Base-by-base conservation (phyloP, 2,329 filamentous ascomycete species). In the Elsinoe fawcettii region DNA sequence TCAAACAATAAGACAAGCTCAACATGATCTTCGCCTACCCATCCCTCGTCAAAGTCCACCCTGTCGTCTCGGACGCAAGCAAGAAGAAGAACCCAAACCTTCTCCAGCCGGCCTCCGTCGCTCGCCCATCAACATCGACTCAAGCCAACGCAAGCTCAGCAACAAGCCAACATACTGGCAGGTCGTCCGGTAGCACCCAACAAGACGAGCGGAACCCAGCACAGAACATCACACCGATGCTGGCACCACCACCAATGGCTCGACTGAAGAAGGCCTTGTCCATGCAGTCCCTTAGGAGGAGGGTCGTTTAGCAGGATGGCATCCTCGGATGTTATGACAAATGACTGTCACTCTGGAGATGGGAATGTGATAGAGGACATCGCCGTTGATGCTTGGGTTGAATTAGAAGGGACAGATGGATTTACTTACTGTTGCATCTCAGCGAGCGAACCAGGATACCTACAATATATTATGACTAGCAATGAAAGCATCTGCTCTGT, bases 11-110 rank as follows among this genome's bases (percentile, higher is more conserved):
- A n/a, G 14, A 37, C 34, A 37, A 37, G 34, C 11, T 37, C 34
- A 37, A 12, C 18, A 46, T 46, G 41, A 22, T 53, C 49, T 37
- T 53, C 49, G 49, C 49, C 30, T 23, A 18, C 20, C 49, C 49
- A n/a, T 16, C 30, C 11, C 49, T 53, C 30, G 22, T 37, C 30
- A 18, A n/a, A n/a, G 49, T 53, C 49, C 30, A 37, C 32, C 49
- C 49, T 12, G 49, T 53, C n/a, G 32, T 23, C 20, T 36, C 27
- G n/a, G 30, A 12, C 30, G 30, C 23, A n/a, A 20, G 12, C 27
- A 53, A 53, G 32, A 37, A 27, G 30, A 9, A 16, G n/a, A 32
- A 27, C 27, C 18, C 49, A 16, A n/a, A 36, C 16, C 32, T 32
- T 8, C 12, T 32, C 23, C 27, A 27, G 37, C 18, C 49, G 7